Evolutionary conservation across 2,329 filamentous ascomycete species (phyloP).

Genomic region (Nothopassalora personata): DNA sequence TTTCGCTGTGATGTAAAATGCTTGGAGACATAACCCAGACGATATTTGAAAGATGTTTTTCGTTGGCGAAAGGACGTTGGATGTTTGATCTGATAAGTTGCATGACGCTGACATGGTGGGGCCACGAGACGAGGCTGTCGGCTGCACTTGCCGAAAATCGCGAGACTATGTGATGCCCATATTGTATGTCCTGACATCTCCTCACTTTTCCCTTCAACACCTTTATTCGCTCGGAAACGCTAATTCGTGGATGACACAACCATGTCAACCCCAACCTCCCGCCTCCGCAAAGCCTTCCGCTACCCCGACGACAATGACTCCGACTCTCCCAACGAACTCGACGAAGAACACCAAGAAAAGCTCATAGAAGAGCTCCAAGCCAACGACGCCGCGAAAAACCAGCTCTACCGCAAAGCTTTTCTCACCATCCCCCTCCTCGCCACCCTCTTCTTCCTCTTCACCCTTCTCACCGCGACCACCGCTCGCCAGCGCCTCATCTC

Average conservation of each 20-base stretch:
- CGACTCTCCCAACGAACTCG: conserved; percentile 55
- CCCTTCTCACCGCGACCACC: conserved; percentile 40
- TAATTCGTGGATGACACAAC: not conserved
- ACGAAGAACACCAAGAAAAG: conserved; percentile 67
- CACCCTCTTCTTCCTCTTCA: conserved; percentile 50
- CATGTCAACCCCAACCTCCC: conserved; percentile 8
- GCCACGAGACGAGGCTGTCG: not conserved
- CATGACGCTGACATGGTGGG: not conserved
- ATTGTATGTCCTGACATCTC: not conserved
- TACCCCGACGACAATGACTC: conserved; percentile 60
- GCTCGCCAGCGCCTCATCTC: conserved; percentile 41
- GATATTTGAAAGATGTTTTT: not conserved
- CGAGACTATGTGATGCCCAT: not conserved
- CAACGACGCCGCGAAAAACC: conserved; percentile 45
- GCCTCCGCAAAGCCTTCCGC: conserved; percentile 67
- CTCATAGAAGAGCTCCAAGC: conserved; percentile 53
- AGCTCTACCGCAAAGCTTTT: conserved; percentile 43
- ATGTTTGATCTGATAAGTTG: not conserved
- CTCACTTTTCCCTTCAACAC: not conserved
- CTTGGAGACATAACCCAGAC: not conserved
- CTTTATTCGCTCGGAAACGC: not conserved
- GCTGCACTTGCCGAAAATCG: not conserved
- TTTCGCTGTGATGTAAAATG: not conserved
- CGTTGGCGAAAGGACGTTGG: not conserved
- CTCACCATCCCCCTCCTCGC: conserved; percentile 56